phyloP scores from a whole-genome alignment of 106 monocot species.

The Hemerocallis citrina region DNA sequence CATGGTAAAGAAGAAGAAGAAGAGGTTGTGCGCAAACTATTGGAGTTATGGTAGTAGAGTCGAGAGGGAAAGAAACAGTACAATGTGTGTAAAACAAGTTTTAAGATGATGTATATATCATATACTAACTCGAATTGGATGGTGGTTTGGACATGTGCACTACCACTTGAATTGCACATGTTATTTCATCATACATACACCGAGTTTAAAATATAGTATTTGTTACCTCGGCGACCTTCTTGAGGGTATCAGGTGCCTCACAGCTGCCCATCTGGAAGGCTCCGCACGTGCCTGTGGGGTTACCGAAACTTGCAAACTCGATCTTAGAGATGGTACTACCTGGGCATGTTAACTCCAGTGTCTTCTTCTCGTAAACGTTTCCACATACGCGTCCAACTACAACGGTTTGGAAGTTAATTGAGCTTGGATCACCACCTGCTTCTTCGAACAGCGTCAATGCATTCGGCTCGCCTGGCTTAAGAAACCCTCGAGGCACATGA shows the following conservation, averaged over 20 bases:
- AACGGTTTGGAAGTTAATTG: slow-evolving; percentile 28
- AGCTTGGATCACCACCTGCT: slow-evolving; percentile 30
- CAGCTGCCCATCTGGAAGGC: slow-evolving; percentile 27
- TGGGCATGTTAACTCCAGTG: slow-evolving; percentile 19
- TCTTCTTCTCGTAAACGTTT: slow-evolving; percentile 13
- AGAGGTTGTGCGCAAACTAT: too few relatives aligned
- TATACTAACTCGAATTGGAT: too few relatives aligned
- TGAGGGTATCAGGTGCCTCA: neutral
- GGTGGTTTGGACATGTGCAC: too few relatives aligned
- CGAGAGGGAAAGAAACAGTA: too few relatives aligned
- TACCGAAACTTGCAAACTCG: slow-evolving; percentile 31
- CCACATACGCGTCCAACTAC: slow-evolving; percentile 21
- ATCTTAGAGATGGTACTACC: slow-evolving; percentile 17
- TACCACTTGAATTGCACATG: too few relatives aligned
- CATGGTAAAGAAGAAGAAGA: too few relatives aligned
- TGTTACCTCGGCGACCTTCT: slow-evolving; percentile 3
- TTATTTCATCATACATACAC: too few relatives aligned
- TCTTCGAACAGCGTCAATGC: slow-evolving; percentile 49
- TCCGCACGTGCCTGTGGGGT: slow-evolving; percentile 18
- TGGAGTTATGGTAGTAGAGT: too few relatives aligned
- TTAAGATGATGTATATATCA: too few relatives aligned
- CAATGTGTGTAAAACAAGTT: too few relatives aligned
- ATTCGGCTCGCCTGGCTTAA: slow-evolving; percentile 20
- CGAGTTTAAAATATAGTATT: too few relatives aligned
- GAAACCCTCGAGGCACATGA: slow-evolving; percentile 47